Percentiles rank a stretch among this genome's conserved stretches.
These are phyloP conservation scores for Jatropha multifida DNA, from an alignment of 441 rosid genomes.

Conservation along the genomic window DNA sequence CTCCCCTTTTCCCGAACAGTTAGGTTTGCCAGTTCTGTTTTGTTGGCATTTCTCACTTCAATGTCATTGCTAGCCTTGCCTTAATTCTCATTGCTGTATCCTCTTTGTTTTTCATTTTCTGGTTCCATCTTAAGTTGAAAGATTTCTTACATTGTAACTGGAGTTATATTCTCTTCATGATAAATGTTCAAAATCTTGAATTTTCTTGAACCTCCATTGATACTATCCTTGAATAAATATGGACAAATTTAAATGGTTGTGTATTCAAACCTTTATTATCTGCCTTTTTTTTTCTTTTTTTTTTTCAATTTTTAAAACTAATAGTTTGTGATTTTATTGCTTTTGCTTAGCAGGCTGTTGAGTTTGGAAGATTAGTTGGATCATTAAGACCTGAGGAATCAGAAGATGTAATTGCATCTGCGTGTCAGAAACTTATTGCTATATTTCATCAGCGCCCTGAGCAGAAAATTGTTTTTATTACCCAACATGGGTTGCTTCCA, in stretches of 20 bases:
- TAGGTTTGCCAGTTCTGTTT: neutral
- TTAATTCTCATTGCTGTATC: neutral
- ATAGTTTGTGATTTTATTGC: conserved; percentile 18
- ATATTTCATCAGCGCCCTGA: conserved; percentile 89
- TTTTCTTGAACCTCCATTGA: neutral
- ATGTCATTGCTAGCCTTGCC: neutral
- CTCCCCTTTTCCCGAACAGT: neutral
- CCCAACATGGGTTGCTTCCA: conserved; percentile 93
- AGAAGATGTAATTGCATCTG: conserved; percentile 85
- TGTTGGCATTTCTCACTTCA: neutral
- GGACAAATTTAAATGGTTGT: neutral
- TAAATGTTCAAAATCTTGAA: neutral
- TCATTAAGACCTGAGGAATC: conserved; percentile 72
- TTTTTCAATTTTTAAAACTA: neutral
- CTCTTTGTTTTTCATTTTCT: neutral
- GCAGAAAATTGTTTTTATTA: conserved; percentile 84
- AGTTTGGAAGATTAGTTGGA: conserved; percentile 85
- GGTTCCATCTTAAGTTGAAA: neutral
- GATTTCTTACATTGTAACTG: neutral
- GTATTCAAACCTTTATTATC: neutral
- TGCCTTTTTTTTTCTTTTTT: neutral
- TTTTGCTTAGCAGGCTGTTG: conserved; percentile 68
- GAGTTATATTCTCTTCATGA: neutral
- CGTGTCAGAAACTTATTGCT: conserved; percentile 78
- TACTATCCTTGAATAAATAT: neutral